phyloP scores from a whole-genome alignment of 1,284 basidiomycete genomes.

The Malassezia yamatoensis region DNA sequence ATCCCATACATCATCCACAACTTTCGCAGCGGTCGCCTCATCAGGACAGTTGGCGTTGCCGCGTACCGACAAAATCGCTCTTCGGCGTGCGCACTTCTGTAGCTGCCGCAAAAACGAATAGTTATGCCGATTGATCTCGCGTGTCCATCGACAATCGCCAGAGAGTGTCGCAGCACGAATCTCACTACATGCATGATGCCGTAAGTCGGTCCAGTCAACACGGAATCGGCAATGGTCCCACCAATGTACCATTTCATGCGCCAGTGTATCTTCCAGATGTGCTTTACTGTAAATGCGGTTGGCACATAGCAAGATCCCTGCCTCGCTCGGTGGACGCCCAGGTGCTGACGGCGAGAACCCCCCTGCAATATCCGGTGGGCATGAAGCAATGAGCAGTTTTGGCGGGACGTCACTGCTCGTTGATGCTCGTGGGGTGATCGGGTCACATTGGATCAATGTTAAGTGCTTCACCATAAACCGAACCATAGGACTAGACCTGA shows the following conservation, averaged over 20 bases:
- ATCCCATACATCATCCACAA: conserved; percentile 91
- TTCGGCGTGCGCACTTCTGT: conserved; percentile 73
- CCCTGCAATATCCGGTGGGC: conserved; percentile 31
- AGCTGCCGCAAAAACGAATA: conserved; percentile 82
- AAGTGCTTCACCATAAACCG: conserved; percentile 46
- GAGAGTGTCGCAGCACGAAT: conserved; percentile 87
- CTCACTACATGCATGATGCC: conserved; percentile 94
- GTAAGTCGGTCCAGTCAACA: conserved; percentile 76
- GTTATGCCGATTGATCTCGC: conserved; percentile 65
- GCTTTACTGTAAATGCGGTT: conserved; percentile 57
- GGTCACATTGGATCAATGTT: conserved; percentile 35
- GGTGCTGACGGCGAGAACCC: conserved; percentile 37
- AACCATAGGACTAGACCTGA: conserved; percentile 43
- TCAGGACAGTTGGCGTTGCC: conserved; percentile 72
- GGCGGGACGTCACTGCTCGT: conserved; percentile 7
- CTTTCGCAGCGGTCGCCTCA: conserved; percentile 65
- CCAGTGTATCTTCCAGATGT: conserved; percentile 83
- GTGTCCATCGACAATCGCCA: conserved; percentile 75
- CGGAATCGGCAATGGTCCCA: conserved; percentile 91
- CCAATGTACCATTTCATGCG: conserved; percentile 91
- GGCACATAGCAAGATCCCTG: conserved; percentile 36
- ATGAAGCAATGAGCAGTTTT: conserved; percentile 33
- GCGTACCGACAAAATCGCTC: conserved; percentile 71
- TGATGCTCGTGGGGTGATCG: conserved; percentile 16
- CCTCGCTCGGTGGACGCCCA: conserved; percentile 19